A percentile compares a stretch with the other conserved stretches of the same genome.
These are phyloP conservation scores for Hysterangium stoloniferum DNA, from an alignment of 768 basidiomycete species.

Conservation along the genomic window DNA sequence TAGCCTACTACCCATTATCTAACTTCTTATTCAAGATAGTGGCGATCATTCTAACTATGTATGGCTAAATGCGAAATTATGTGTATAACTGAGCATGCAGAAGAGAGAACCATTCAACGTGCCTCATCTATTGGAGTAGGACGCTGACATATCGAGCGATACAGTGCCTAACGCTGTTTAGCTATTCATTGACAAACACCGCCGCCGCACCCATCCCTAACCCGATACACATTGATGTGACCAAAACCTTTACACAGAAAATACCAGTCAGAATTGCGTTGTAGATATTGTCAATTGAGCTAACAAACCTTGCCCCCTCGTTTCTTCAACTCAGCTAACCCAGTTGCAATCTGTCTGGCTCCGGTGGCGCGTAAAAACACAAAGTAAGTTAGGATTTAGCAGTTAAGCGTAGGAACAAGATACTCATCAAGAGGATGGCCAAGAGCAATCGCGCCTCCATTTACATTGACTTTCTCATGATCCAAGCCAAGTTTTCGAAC, in stretches of 20 bases:
- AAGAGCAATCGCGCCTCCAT: conserved; percentile 85
- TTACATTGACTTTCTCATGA: conserved; percentile 70
- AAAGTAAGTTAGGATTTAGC: conserved; percentile 20
- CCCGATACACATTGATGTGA: conserved; percentile 85
- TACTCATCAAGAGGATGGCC: conserved; percentile 77
- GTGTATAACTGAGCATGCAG: too few relatives aligned
- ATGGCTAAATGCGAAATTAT: too few relatives aligned
- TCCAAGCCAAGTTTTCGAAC: conserved; percentile 58
- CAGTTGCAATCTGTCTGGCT: conserved; percentile 76
- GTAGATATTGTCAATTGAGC: neutral
- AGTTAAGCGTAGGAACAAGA: conserved; percentile 1
- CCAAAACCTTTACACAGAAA: conserved; percentile 51
- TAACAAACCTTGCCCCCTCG: conserved; percentile 21
- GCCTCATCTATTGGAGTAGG: too few relatives aligned
- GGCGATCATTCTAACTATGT: too few relatives aligned
- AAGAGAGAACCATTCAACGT: too few relatives aligned
- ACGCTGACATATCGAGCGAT: too few relatives aligned
- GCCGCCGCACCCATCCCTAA: conserved; percentile 84
- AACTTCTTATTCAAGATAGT: too few relatives aligned
- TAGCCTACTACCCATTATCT: too few relatives aligned
- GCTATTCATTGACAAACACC: conserved; percentile 57
- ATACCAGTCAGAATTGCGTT: neutral
- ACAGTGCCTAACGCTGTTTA: too few relatives aligned
- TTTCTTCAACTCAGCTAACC: conserved; percentile 44
- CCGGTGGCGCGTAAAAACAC: conserved; percentile 65